Percentiles rank a stretch among this genome's conserved stretches.
phyloP scores from a whole-genome alignment of 306 rosid species.

The Pterocarpus santalinus region DNA sequence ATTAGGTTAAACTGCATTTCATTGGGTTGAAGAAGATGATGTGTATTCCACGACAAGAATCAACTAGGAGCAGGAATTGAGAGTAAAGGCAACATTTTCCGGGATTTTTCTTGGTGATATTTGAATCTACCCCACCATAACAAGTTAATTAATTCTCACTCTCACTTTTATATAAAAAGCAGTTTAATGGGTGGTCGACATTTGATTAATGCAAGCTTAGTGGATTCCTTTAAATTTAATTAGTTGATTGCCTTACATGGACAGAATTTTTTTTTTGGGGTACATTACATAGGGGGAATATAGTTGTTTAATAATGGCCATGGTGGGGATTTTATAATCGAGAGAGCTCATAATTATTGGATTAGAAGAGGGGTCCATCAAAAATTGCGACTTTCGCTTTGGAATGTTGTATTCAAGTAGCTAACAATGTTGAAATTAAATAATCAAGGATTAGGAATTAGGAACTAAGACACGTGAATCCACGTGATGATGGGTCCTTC shows the following conservation, averaged over 20 bases:
- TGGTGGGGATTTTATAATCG: slow-evolving; percentile 41
- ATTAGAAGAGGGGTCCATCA: slow-evolving; percentile 51
- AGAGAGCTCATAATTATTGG: slow-evolving; percentile 56
- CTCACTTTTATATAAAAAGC: slow-evolving; percentile 31
- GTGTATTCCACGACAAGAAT: slow-evolving; percentile 59
- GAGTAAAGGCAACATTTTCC: slow-evolving; percentile 51
- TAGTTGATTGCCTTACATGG: slow-evolving; percentile 42
- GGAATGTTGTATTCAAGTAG: slow-evolving; percentile 57
- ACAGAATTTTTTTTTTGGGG: too few species aligned
- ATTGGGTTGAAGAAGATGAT: slow-evolving; percentile 41
- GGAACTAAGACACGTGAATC: slow-evolving; percentile 66
- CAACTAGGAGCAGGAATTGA: slow-evolving; percentile 9
- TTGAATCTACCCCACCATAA: slow-evolving; percentile 48
- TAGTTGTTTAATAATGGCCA: slow-evolving; percentile 45
- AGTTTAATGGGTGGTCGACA: slow-evolving; percentile 54
- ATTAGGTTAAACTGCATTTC: slow-evolving; percentile 47
- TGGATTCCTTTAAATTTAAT: slow-evolving; percentile 55
- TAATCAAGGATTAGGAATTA: slow-evolving; percentile 59
- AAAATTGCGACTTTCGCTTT: slow-evolving; percentile 57
- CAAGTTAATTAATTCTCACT: slow-evolving; percentile 27
- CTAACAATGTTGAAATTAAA: slow-evolving; percentile 40
- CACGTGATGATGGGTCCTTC: slow-evolving; percentile 82
- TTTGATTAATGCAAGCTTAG: slow-evolving; percentile 59
- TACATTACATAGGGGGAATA: slow-evolving; percentile 24
- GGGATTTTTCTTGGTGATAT: slow-evolving; percentile 50